Percentiles rank a stretch among this genome's conserved stretches.
phyloP scores from a whole-genome alignment of 495 filamentous ascomycete genomes.

The Aspergillus nanangensis region DNA sequence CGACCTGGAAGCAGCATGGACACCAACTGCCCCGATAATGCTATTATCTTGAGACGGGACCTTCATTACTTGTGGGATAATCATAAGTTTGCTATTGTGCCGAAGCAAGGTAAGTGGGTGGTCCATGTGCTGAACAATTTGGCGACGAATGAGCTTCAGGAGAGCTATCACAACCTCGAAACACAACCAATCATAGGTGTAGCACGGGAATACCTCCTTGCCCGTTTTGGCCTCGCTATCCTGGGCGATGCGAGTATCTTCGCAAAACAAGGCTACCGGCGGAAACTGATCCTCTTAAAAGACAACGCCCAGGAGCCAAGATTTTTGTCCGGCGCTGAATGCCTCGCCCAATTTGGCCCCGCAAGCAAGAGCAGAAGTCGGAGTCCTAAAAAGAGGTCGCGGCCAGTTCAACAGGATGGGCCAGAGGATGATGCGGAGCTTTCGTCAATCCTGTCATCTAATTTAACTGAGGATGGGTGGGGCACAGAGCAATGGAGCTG shows the following conservation, averaged over 20 bases:
- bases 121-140: slow-evolving; percentile 2
- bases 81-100: slow-evolving; percentile 4
- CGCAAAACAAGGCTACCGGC: slow-evolving; percentile 1
- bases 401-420: neutral
- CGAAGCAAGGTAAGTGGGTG: slow-evolving; percentile 3
- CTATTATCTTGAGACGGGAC: slow-evolving; percentile 1
- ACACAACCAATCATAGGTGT: slow-evolving; percentile 2
- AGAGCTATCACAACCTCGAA: slow-evolving; percentile 3
- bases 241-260: neutral
- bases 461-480: neutral
- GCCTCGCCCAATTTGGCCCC: neutral
- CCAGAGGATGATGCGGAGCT: neutral
- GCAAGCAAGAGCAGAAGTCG: slow-evolving; percentile 2
- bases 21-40: slow-evolving; percentile 1
- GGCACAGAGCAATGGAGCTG: neutral
- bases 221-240: slow-evolving; percentile 4
- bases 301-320: neutral
- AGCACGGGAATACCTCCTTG: neutral
- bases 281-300: neutral
- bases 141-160: slow-evolving; percentile 2
- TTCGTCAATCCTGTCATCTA: too few relatives aligned
- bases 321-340: neutral
- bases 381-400: slow-evolving; percentile 4
- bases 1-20: neutral
- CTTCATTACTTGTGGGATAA: slow-evolving; percentile 3